Conservation (phyloP, 1,284 basidiomycete genomes). For the Ustilago hordei region DNA sequence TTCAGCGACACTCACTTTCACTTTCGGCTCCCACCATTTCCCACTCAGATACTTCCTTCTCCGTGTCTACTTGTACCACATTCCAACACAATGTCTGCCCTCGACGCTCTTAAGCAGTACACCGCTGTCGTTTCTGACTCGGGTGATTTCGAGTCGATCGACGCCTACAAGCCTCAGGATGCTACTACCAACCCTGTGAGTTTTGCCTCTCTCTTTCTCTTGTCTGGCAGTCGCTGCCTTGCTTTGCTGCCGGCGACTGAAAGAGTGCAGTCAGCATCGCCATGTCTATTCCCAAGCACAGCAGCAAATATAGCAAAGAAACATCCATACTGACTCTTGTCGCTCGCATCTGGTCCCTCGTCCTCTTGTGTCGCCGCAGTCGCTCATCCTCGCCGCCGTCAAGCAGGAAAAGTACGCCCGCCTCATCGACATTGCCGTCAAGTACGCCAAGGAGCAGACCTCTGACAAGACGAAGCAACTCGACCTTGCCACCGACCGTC, state of each 20-base stretch:
- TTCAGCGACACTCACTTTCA: not conserved
- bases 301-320: not conserved
- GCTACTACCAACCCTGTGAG: constrained; percentile 69
- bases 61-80: constrained; percentile 1
- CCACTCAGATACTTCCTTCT: constrained; percentile 4
- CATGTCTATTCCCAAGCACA: not conserved
- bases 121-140: constrained; percentile 68
- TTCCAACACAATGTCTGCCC: constrained; percentile 54
- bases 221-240: not conserved
- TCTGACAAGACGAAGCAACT: constrained; percentile 63
- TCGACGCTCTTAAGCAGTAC: constrained; percentile 68
- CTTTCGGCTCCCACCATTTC: not conserved
- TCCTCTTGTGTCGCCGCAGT: constrained; percentile 39
- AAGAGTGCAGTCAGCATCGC: not conserved
- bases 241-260: not conserved
- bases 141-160: constrained; percentile 69
- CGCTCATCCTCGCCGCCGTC: constrained; percentile 86
- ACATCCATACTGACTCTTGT: constrained; percentile 3
- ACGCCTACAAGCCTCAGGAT: constrained; percentile 69
- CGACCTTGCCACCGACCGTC: constrained; percentile 84
- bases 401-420: constrained; percentile 87
- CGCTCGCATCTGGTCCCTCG: not conserved
- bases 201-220: constrained; percentile 2
- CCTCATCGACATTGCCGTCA: constrained; percentile 85
- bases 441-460: constrained; percentile 83